Evolutionary conservation across 306 rosid species (phyloP), one percentile per base, ranked within the genome.

Genomic region (Neltuma alba): DNA sequence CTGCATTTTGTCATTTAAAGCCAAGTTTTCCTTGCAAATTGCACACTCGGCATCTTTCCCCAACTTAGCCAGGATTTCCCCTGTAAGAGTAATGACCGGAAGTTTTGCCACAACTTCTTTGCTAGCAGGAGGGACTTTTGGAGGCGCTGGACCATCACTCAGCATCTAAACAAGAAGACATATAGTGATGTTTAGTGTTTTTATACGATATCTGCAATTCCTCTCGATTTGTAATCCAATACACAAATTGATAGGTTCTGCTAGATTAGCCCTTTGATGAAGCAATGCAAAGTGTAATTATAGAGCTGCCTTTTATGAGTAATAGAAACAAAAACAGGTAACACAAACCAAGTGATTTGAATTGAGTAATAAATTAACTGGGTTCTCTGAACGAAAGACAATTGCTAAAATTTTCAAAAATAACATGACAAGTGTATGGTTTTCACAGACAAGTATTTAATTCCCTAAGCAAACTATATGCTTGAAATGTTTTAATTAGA

Each of bases 111-210:
- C 98, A 42, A 93, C 93, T 82, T 89, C 91, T 87, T 95, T 95
- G 86, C 99, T 90, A 42, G 99, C 99, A 55, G 99, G 99, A 73
- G 97, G 99, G n/a, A 69, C 93, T 83, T 70, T 92, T 16, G 92
- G 96, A 28, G 89, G 84, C 38, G 74, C 82, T 41, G 82, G 74
- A 77, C 78, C 96, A 60, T 72, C 84, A 27, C 86, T 87, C 81
- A 85, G 64, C 69, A 91, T 81, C 94, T 87, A 81, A 74, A 61
- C 72, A 66, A 72, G 48, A 40, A 37, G 41, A 28, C 9, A 74
- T 12, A 55, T 23, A 76, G 50, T 7, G 9, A 34, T 31, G 23
- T 76, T 50, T 50, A 45, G n/a, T n/a, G n/a, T n/a, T n/a, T n/a
- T n/a, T n/a, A n/a, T n/a, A n/a, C n/a, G n/a, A n/a, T n/a, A n/a